A percentile compares a stretch with the other conserved stretches of the same genome.
Conservation (phyloP, 257 asterid genomes). For the Verbascum thapsus region DNA sequence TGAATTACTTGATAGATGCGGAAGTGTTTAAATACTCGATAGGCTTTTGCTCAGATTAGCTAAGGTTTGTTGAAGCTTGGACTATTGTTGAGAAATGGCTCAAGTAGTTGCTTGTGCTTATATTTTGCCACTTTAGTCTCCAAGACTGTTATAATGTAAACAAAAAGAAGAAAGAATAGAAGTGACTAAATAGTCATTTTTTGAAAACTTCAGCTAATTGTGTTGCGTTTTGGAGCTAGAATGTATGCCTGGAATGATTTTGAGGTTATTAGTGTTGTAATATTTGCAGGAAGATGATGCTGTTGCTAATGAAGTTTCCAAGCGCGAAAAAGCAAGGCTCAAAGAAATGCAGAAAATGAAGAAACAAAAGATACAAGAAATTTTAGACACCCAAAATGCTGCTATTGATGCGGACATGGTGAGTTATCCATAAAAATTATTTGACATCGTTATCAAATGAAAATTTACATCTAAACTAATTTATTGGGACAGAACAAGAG, state of each 20-base stretch:
- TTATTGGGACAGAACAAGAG: conserved; percentile 49
- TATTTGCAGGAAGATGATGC: conserved; percentile 39
- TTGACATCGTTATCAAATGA: neutral
- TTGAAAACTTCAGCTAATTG: neutral
- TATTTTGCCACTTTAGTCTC: neutral
- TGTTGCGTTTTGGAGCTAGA: neutral
- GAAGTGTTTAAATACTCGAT: no score
- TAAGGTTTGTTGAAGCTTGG: conserved; percentile 2
- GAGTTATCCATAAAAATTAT: neutral
- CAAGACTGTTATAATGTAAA: neutral
- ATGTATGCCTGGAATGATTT: neutral
- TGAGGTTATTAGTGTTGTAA: neutral
- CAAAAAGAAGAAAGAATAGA: neutral
- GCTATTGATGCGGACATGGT: conserved; percentile 68
- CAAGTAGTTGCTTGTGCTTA: neutral
- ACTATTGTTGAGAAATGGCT: neutral
- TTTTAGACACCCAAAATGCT: conserved; percentile 61
- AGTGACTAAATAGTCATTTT: neutral
- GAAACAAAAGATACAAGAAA: conserved; percentile 62
- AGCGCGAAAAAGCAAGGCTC: conserved; percentile 52
- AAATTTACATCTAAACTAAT: neutral
- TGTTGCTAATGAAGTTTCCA: conserved; percentile 37
- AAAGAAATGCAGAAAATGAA: conserved; percentile 57
- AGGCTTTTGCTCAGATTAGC: neutral
- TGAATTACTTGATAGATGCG: no score